phyloP scores from a whole-genome alignment of 148 eudicot genomes.

The Camellia sinensis region DNA sequence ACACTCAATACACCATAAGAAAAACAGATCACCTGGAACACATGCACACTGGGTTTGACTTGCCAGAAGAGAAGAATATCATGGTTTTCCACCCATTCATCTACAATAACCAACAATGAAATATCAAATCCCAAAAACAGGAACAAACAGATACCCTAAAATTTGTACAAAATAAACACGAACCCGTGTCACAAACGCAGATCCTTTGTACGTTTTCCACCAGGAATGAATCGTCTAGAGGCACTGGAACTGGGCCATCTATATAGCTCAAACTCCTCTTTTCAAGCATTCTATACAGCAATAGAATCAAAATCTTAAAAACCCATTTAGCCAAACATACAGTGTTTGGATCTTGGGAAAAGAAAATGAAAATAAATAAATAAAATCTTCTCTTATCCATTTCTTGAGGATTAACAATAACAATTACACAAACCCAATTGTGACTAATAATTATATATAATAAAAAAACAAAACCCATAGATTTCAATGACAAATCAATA shows the following conservation, averaged over 20 bases:
- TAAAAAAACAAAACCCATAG: too few species aligned
- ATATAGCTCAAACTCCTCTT: constrained; percentile 79
- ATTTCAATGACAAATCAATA: too few species aligned
- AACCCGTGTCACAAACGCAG: constrained; percentile 84
- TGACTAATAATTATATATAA: too few species aligned
- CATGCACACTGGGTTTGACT: constrained; percentile 90
- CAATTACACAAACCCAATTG: too few species aligned
- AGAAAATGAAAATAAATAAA: too few species aligned
- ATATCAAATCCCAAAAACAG: neutral
- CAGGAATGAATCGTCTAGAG: constrained; percentile 16
- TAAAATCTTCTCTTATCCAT: too few species aligned
- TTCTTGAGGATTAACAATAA: too few species aligned
- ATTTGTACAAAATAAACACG: neutral
- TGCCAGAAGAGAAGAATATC: constrained; percentile 94
- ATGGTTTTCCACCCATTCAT: constrained; percentile 83
- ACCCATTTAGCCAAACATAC: neutral
- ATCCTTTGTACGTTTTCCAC: constrained; percentile 73
- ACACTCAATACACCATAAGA: neutral
- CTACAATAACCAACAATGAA: constrained; percentile 35
- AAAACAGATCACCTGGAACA: constrained; percentile 69
- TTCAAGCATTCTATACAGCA: constrained; percentile 74
- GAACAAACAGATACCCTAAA: too few species aligned
- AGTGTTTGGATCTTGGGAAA: too few species aligned
- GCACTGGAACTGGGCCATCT: constrained; percentile 49
- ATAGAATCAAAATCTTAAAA: neutral